These are phyloP conservation scores for Fusarium anthophilum DNA, from an alignment of 2,329 filamentous ascomycete genomes.

Conservation along the genomic window DNA sequence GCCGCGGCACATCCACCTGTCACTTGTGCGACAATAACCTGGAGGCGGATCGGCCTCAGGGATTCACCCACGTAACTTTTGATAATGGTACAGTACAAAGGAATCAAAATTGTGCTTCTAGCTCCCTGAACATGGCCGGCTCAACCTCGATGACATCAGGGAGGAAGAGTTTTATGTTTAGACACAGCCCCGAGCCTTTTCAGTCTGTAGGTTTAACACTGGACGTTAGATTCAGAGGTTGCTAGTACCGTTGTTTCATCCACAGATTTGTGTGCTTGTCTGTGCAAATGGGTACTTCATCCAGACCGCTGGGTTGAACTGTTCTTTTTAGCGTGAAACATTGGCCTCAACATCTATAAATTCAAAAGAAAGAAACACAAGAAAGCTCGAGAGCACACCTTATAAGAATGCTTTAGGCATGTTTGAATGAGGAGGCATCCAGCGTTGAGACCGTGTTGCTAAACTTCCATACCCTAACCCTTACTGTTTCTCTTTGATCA, in stretches of 20 bases:
- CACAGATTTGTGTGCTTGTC: neutral
- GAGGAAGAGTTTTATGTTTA: neutral
- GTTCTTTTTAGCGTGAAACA: slow-evolving; percentile 36
- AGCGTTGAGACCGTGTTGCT: neutral
- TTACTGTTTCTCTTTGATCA: neutral
- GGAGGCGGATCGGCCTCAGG: slow-evolving; percentile 27
- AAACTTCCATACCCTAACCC: neutral
- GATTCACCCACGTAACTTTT: slow-evolving; percentile 13
- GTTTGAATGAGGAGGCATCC: neutral
- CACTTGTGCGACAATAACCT: slow-evolving; percentile 15
- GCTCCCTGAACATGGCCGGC: neutral
- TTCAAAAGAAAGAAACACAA: neutral
- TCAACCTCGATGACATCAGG: neutral
- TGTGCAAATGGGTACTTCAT: neutral
- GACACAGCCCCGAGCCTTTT: neutral
- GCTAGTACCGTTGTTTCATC: neutral
- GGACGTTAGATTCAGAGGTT: neutral
- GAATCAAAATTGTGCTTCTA: neutral
- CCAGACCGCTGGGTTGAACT: slow-evolving; percentile 5
- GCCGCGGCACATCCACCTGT: slow-evolving; percentile 17
- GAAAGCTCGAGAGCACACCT: neutral
- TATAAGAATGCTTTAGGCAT: neutral
- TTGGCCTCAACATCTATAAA: neutral
- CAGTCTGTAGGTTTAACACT: neutral
- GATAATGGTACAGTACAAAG: neutral